Conservation (phyloP, 2,329 filamentous ascomycete genomes). For the Sclerotinia glacialis region DNA sequence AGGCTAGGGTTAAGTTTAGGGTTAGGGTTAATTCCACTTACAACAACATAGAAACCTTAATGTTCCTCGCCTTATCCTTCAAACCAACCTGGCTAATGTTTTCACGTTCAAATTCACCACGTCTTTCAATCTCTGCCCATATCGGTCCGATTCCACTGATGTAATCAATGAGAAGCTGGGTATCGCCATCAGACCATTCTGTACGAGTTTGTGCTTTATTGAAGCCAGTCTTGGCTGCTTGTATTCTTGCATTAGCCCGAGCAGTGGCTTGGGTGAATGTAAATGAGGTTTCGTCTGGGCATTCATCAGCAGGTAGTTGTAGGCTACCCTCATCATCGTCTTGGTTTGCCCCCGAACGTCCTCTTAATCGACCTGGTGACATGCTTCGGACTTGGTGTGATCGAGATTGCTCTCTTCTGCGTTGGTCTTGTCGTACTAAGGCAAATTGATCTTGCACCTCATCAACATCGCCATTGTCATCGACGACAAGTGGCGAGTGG, state of each 20-base stretch:
- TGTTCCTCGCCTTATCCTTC: conserved; percentile 54
- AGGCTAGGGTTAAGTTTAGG: background rate
- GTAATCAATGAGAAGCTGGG: conserved; percentile 46
- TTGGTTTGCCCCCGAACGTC: background rate
- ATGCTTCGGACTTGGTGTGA: background rate
- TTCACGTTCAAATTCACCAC: conserved; percentile 37
- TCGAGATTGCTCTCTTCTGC: background rate
- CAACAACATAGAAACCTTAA: conserved; percentile 48
- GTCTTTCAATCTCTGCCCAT: conserved; percentile 48
- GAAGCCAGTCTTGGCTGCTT: background rate
- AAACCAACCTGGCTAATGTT: conserved; percentile 49
- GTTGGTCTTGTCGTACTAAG: background rate
- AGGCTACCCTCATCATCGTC: background rate
- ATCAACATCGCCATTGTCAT: background rate
- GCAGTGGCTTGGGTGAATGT: background rate
- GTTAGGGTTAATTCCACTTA: conserved; percentile 37
- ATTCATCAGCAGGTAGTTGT: background rate
- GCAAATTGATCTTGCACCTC: background rate
- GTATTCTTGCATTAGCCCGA: background rate
- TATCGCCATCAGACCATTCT: conserved; percentile 43
- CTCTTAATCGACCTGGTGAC: background rate
- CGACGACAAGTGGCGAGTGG: background rate
- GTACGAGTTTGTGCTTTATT: conserved; percentile 26
- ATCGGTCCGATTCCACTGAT: conserved; percentile 47
- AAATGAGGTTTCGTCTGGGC: background rate